Conservation (phyloP, 768 basidiomycete species). For the Rhizopogon roseolus region DNA sequence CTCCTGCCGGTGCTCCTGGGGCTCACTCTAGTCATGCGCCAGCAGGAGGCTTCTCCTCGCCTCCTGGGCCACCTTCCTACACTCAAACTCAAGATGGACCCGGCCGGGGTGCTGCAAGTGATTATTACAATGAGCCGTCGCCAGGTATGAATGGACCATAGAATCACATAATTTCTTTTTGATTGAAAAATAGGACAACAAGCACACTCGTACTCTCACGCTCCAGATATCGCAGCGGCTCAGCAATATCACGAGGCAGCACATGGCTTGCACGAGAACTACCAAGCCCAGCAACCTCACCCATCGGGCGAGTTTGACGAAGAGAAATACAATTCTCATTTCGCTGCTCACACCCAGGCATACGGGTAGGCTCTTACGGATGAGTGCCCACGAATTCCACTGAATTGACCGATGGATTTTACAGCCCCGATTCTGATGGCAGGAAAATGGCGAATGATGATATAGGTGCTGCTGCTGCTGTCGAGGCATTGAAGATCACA, state of each 20-base stretch:
- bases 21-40: background rate
- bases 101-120: background rate
- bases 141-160: background rate
- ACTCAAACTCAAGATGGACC: background rate
- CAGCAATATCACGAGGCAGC: constrained; percentile 16
- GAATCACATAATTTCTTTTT: background rate
- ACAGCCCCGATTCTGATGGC: background rate
- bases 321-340: constrained; percentile 12
- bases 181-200: constrained; percentile 6
- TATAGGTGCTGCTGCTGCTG: constrained; percentile 25
- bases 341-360: constrained; percentile 25
- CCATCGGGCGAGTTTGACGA: constrained; percentile 3
- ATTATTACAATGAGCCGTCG: background rate
- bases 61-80: background rate
- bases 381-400: background rate
- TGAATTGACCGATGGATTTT: background rate
- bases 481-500: constrained; percentile 26
- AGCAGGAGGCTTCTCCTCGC: background rate
- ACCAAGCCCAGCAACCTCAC: constrained; percentile 11
- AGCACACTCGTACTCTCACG: constrained; percentile 14
- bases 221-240: constrained; percentile 13
- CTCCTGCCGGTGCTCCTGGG: constrained; percentile 5
- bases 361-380: constrained; percentile 20
- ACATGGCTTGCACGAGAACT: constrained; percentile 16
- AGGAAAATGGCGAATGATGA: constrained; percentile 23